phyloP scores from a whole-genome alignment of 164 flowering plant genomes.

The Annona squamosa region DNA sequence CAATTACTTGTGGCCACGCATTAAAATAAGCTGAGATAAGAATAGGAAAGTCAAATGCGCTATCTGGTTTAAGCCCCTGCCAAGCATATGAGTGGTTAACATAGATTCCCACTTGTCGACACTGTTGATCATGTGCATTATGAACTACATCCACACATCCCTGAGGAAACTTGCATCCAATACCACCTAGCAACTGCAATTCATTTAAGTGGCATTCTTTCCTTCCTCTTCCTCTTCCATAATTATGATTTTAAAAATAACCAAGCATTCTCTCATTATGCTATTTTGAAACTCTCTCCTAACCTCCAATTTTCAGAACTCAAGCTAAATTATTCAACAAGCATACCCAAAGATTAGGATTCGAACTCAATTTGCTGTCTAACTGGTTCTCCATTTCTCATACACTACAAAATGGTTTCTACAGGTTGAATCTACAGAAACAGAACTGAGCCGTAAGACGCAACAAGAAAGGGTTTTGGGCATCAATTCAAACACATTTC shows the following conservation, averaged over 20 bases:
- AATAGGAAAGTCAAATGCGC: no score
- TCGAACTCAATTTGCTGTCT: not conserved
- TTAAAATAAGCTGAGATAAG: no score
- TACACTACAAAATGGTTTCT: not conserved
- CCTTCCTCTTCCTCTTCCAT: not conserved
- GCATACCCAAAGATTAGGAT: not conserved
- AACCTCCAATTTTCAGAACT: not conserved
- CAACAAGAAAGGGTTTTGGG: not conserved
- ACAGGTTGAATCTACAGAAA: not conserved
- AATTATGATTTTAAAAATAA: no score
- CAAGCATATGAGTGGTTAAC: no score
- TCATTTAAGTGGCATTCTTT: not conserved
- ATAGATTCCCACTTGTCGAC: not conserved
- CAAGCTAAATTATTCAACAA: not conserved
- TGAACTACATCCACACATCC: not conserved
- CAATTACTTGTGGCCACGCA: no score
- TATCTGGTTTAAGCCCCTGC: no score
- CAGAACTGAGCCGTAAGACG: not conserved
- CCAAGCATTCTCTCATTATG: not conserved
- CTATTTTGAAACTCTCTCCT: not conserved
- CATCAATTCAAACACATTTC: not conserved
- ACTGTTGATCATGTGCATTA: no score
- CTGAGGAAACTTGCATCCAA: not conserved
- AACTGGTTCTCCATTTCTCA: not conserved
- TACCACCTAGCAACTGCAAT: not conserved